Evolutionary conservation across 345 rosid species (phyloP).

Genomic region (Populus euphratica): DNA sequence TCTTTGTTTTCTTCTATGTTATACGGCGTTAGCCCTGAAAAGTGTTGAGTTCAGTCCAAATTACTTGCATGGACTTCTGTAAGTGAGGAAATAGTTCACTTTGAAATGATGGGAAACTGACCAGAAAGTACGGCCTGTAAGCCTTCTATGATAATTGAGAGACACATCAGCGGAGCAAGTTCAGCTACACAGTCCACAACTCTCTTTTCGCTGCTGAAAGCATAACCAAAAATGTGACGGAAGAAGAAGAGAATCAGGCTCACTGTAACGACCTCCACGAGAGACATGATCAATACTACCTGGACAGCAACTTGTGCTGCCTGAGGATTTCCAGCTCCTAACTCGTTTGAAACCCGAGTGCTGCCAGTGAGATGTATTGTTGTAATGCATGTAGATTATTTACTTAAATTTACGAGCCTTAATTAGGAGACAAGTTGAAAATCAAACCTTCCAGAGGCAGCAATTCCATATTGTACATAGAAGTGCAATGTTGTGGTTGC

Average conservation of each 20-base stretch:
- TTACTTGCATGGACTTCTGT: background rate
- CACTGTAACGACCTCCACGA: slow-evolving; percentile 6
- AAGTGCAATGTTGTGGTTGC: slow-evolving; percentile 12
- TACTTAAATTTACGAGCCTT: background rate
- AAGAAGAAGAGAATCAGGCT: slow-evolving; percentile 12
- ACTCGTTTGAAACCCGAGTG: slow-evolving; percentile 24
- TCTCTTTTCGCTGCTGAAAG: slow-evolving; percentile 16
- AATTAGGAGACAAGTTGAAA: background rate
- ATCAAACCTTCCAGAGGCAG: slow-evolving; percentile 27
- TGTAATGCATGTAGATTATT: too few species aligned
- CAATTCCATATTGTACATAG: slow-evolving; percentile 21
- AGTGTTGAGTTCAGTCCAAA: background rate
- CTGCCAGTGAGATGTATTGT: background rate
- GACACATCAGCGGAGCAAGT: slow-evolving; percentile 21
- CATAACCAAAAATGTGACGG: slow-evolving; percentile 18
- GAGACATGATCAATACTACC: background rate
- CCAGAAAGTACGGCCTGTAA: slow-evolving; percentile 25
- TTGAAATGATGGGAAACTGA: background rate
- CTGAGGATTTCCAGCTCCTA: slow-evolving; percentile 19
- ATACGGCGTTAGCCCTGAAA: background rate
- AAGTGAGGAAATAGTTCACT: background rate
- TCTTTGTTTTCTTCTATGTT: background rate
- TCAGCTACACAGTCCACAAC: slow-evolving; percentile 19
- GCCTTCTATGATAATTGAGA: slow-evolving; percentile 21
- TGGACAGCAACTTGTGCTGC: slow-evolving; percentile 12